Evolutionary conservation across 2,329 filamentous ascomycete species (phyloP).

Genomic region (Trichoderma cornu-damae): DNA sequence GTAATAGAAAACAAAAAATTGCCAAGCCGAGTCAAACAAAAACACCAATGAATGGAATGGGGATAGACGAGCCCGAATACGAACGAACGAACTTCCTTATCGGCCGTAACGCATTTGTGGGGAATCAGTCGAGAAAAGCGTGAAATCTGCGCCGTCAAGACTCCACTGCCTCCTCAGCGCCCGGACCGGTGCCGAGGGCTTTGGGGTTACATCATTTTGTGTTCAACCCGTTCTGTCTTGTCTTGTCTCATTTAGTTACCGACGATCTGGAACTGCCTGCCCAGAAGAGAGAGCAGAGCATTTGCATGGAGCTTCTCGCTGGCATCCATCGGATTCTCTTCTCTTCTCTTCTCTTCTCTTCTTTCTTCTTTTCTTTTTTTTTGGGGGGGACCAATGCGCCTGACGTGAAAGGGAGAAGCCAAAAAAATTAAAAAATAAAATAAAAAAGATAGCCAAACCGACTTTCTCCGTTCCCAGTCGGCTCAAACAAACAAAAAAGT

Average conservation of each 20-base stretch:
- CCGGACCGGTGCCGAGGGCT: slow-evolving; percentile 1
- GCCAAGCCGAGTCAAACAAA: not conserved
- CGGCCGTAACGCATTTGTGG: not conserved
- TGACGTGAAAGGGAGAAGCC: too few species aligned
- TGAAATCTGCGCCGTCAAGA: not conserved
- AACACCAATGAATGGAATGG: not conserved
- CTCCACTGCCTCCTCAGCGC: slow-evolving; percentile 11
- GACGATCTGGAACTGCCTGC: too few species aligned
- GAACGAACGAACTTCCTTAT: not conserved
- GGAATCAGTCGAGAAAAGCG: slow-evolving; percentile 2
- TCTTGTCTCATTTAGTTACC: too few species aligned
- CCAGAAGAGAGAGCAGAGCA: too few species aligned
- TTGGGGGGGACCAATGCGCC: too few species aligned
- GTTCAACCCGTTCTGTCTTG: not conserved
- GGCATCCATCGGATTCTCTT: not conserved
- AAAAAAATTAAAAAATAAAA: too few species aligned
- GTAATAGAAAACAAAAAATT: too few species aligned
- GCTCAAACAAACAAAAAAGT: not conserved
- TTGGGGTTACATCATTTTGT: slow-evolving; percentile 11
- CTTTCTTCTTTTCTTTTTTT: too few species aligned
- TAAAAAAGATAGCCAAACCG: too few species aligned
- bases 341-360: not conserved
- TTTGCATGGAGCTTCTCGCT: not conserved
- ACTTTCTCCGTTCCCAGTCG: too few species aligned
- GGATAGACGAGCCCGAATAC: not conserved